Base-by-base conservation (phyloP, 306 rosid species). In the Styphnolobium japonicum region DNA sequence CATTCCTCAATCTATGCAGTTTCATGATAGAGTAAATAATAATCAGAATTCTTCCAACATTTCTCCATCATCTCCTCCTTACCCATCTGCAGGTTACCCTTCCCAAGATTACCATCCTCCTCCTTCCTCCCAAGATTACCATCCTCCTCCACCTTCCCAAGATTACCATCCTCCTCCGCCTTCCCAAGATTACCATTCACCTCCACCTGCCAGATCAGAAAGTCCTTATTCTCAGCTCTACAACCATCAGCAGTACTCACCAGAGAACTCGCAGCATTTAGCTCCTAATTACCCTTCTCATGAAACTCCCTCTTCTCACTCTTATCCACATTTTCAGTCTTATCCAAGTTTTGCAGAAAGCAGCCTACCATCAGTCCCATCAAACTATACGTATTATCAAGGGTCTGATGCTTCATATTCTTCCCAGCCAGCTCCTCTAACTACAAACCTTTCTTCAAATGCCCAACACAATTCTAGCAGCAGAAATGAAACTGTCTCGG, bases 301-400 rank as follows among this genome's bases (percentile, higher is more conserved):
- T 58, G 99, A 93, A 40, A 75, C 81, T 57, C 63, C 93, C 40
- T 14, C 85, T 9, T 25, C 88, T 69, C 66, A 62, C 72, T 37
- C 88, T 4, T 93, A 85, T 81, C 86, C 97, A 67, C 83, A 93
- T 86, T 96, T 96, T 78, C 98, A 93, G 87, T 89, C 98, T 31
- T 93, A 96, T 82, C 99, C 99, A 64, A 92, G 99, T 84, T 96
- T 93, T 84, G 66, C 98, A 0, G 98, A 96, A 22, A 92, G 93
- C 83, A 93, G 87, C 77, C 81, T 96, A 67, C 98, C 99, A 6
- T 85, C 94, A 4, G 92, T 86, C 48, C 88, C 99, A 12, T 53
- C 94, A 72, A 88, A 89, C 53, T 71, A 77, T 67, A 83, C 83
- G 5, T 87, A 84, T 80, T 83, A 85, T 79, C 98, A 91, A 82